These are phyloP conservation scores for Protomyces inundatus DNA, from an alignment of 1,139 yeast genomes.

Conservation along the genomic window DNA sequence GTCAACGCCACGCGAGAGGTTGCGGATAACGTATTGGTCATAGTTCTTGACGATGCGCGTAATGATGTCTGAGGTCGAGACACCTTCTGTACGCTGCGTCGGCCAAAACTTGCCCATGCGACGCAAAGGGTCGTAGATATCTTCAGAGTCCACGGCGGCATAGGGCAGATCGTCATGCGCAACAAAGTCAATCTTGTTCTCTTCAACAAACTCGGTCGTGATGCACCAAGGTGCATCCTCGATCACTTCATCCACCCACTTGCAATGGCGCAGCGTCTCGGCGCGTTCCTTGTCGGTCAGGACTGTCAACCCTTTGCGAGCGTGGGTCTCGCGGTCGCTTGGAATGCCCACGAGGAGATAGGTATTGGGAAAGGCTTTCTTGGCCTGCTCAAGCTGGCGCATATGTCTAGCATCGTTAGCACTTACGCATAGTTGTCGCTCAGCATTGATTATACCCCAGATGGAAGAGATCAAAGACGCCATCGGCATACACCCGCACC, in stretches of 20 bases:
- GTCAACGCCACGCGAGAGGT: constrained; percentile 95
- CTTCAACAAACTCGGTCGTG: constrained; percentile 67
- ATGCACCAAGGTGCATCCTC: constrained; percentile 96
- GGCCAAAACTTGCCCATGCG: constrained; percentile 84
- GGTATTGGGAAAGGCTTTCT: constrained; percentile 82
- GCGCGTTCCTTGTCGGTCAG: constrained; percentile 79
- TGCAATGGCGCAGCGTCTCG: constrained; percentile 83
- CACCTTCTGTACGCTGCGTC: constrained; percentile 94
- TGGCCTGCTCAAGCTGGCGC: constrained; percentile 95
- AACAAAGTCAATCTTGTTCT: constrained; percentile 86
- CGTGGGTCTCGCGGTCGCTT: constrained; percentile 82
- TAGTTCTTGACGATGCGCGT: constrained; percentile 91
- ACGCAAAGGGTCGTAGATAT: constrained; percentile 87
- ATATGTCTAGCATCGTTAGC: constrained; percentile 49
- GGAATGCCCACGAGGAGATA: constrained; percentile 87
- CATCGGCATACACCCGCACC: constrained; percentile 90
- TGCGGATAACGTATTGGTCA: constrained; percentile 92
- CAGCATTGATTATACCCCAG: constrained; percentile 47
- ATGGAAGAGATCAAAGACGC: constrained; percentile 93
- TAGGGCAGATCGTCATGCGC: constrained; percentile 98
- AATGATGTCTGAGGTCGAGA: constrained; percentile 91
- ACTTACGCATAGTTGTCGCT: neutral
- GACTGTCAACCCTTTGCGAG: constrained; percentile 87
- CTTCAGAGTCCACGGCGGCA: constrained; percentile 70
- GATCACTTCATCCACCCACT: constrained; percentile 95